A percentile compares a stretch with the other conserved stretches of the same genome.
These are phyloP conservation scores for Colletotrichum lindemuthianum DNA, from an alignment of 2,329 filamentous ascomycete species.

Conservation along the genomic window DNA sequence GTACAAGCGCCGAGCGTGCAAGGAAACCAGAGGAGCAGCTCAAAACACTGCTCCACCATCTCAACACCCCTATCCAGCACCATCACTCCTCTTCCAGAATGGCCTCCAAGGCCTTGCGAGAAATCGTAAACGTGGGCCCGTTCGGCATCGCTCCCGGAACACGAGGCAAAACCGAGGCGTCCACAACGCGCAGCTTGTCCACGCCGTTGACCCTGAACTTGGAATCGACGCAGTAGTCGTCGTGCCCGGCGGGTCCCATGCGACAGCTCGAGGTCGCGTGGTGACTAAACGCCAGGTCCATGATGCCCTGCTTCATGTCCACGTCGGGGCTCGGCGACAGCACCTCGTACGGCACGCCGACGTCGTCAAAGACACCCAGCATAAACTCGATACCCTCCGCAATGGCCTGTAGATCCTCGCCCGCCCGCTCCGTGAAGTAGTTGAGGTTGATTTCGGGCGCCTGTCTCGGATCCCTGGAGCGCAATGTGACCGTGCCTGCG, in stretches of 20 bases:
- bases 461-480: constrained; percentile 67
- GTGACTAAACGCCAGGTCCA: constrained; percentile 62
- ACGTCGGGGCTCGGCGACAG: constrained; percentile 47
- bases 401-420: constrained; percentile 53
- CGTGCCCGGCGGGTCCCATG: constrained; percentile 64
- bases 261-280: constrained; percentile 64
- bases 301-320: constrained; percentile 54
- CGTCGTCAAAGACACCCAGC: constrained; percentile 45
- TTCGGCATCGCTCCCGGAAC: constrained; percentile 1
- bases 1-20: too few relatives aligned
- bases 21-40: too few relatives aligned
- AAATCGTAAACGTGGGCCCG: not conserved
- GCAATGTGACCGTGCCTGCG: constrained; percentile 65
- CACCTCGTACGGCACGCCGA: constrained; percentile 39
- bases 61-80: too few relatives aligned
- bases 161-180: constrained; percentile 64
- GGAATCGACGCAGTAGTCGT: constrained; percentile 61
- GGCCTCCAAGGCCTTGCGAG: constrained; percentile 5
- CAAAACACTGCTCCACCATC: too few relatives aligned
- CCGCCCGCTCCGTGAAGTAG: constrained; percentile 52
- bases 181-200: constrained; percentile 64
- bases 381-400: constrained; percentile 57
- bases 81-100: too few relatives aligned
- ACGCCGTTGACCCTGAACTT: constrained; percentile 66
- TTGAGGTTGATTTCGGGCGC: constrained; percentile 69